Evolutionary conservation across 2,329 filamentous ascomycete species (phyloP).

Genomic region (Hypoxylon sp.): DNA sequence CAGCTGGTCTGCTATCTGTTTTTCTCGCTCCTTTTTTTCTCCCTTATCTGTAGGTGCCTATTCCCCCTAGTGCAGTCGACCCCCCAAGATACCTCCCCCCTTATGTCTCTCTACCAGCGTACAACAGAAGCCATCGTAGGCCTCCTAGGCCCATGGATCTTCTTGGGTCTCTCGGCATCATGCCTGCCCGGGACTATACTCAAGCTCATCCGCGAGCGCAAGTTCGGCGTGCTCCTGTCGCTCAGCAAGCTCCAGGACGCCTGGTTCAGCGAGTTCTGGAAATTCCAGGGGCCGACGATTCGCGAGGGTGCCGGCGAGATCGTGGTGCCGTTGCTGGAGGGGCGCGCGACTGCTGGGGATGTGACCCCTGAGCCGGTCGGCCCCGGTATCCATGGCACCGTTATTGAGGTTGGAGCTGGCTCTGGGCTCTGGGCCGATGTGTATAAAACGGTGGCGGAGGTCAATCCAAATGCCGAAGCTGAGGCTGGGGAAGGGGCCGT

Average conservation of each 20-base stretch:
- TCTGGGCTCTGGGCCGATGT: constrained; percentile 72
- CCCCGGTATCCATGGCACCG: constrained; percentile 63
- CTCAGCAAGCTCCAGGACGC: constrained; percentile 59
- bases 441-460: constrained; percentile 54
- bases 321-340: constrained; percentile 70
- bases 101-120: constrained; percentile 37
- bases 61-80: neutral
- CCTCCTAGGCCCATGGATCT: constrained; percentile 66
- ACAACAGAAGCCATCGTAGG: constrained; percentile 49
- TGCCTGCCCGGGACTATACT: constrained; percentile 68
- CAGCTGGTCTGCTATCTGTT: neutral
- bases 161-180: constrained; percentile 64
- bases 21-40: neutral
- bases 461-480: neutral
- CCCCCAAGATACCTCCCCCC: neutral
- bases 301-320: constrained; percentile 58
- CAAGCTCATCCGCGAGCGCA: constrained; percentile 56
- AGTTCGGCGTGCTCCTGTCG: constrained; percentile 59
- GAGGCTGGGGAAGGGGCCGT: neutral
- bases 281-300: constrained; percentile 65
- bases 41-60: neutral
- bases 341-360: constrained; percentile 59
- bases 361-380: constrained; percentile 54
- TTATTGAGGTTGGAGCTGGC: constrained; percentile 75
- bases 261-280: constrained; percentile 77